Evolutionary conservation across 2,329 filamentous ascomycete species (phyloP), one percentile per base, ranked within the genome.

Genomic region (Aspergillus sp.): DNA sequence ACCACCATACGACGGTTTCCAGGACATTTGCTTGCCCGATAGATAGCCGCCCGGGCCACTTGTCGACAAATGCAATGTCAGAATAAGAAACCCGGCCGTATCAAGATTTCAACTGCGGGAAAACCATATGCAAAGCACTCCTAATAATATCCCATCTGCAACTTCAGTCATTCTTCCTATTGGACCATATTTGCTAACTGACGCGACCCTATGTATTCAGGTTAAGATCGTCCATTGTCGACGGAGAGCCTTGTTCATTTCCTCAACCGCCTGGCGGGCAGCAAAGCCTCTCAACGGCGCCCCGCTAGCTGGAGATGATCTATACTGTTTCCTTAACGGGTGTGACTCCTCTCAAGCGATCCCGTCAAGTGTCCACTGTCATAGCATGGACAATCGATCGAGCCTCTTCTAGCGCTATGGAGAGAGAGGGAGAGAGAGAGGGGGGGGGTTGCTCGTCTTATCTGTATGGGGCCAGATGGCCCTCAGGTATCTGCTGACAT

Each of bases 341-440:
- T 5, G 25, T 17, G 15, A 8, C 47, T 17, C n/a, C 2, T 32
- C 47, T 13, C 47, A 50, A 50, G 25, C 25, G 45, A 49, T 30
- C 45, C 45, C 45, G 45, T 23, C 23, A 15, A 23, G 39, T 55
- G n/a, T 30, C 25, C 53, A 45, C 53, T 47, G 39, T 55, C 39
- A 55, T 47, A 47, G 39, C 39, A 55, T 21, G 13, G 53, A 39
- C 25, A 28, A 47, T 47, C 39, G 53, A 47, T 47, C 32, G 53
- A 25, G 53, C 36, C 25, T 50, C 25, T 28, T 30, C 47, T 50
- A 50, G 47, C 30, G 25, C 12, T 9, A 28, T 50, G 47, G 47
- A 50, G 47, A 3, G 30, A 5, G 30, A 32, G 30, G 4, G 28
- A 12, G 28, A 30, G 47, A 50, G 47, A 17, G 30, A 2, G 30